Percentiles rank a stretch among this genome's conserved stretches.
These are phyloP conservation scores for Chlorella sp. DNA, from an alignment of 139 green algal genomes.

Conservation along the genomic window DNA sequence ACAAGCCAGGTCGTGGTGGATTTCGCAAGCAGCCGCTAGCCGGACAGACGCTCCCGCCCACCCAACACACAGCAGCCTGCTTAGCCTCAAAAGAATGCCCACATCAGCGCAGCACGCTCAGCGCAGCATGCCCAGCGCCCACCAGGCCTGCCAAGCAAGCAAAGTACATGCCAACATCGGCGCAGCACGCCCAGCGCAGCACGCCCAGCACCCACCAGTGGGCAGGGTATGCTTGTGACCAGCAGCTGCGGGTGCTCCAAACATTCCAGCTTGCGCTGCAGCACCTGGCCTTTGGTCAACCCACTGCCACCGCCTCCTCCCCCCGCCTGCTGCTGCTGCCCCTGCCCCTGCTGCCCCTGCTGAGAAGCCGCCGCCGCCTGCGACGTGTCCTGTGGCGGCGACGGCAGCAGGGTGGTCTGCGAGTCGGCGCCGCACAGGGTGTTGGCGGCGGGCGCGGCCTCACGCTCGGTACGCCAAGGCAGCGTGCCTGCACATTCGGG, in stretches of 20 bases:
- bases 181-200: too few relatives aligned
- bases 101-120: too few relatives aligned
- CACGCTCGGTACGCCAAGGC: constrained; percentile 30
- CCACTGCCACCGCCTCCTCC: background rate
- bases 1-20: too few relatives aligned
- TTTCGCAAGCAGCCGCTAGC: too few relatives aligned
- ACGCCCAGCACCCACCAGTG: background rate
- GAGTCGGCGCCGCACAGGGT: background rate
- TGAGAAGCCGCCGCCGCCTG: background rate
- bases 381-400: background rate
- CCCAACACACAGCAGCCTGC: background rate
- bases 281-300: background rate
- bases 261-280: constrained; percentile 39
- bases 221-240: constrained; percentile 23
- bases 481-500: constrained; percentile 26
- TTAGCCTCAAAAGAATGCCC: too few relatives aligned
- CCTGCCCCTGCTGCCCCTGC: background rate
- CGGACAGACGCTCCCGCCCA: background rate
- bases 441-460: background rate
- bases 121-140: too few relatives aligned
- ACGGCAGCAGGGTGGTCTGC: background rate
- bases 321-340: background rate
- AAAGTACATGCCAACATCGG: too few relatives aligned
- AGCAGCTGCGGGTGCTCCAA: constrained; percentile 32
- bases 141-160: too few relatives aligned